Conservation (phyloP, 2,329 filamentous ascomycete genomes). For the Ophiocordyceps camponoti-leonardi region DNA sequence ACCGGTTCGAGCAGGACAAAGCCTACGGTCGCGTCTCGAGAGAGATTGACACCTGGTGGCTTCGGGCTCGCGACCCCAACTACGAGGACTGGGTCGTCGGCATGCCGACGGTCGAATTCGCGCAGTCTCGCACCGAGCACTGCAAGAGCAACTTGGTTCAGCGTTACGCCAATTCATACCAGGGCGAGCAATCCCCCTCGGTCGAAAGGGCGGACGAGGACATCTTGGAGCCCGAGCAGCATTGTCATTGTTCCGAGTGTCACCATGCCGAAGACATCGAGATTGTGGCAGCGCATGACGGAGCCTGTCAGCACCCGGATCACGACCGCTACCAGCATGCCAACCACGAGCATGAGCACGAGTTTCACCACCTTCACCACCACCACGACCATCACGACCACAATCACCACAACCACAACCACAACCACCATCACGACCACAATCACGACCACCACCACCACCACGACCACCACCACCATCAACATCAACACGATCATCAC, state of each 20-base stretch:
- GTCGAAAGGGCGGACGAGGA: conserved; percentile 20
- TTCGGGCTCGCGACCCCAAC: conserved; percentile 40
- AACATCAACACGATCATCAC: conserved; percentile 13
- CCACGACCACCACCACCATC: conserved; percentile 6
- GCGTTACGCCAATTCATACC: conserved; percentile 30
- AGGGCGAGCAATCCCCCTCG: conserved; percentile 20
- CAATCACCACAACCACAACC: conserved; percentile 13
- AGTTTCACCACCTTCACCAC: conserved; percentile 13
- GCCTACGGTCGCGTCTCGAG: conserved; percentile 43
- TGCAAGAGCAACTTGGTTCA: conserved; percentile 43
- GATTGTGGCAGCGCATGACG: neutral
- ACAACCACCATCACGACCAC: conserved; percentile 19
- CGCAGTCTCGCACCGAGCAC: conserved; percentile 36
- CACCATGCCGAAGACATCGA: conserved; percentile 1
- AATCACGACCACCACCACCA: conserved; percentile 13
- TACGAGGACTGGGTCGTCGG: conserved; percentile 38
- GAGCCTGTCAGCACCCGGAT: conserved; percentile 8
- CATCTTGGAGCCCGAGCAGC: conserved; percentile 18
- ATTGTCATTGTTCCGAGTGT: conserved; percentile 16
- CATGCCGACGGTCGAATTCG: conserved; percentile 44
- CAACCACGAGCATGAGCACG: conserved; percentile 10
- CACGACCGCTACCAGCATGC: conserved; percentile 13
- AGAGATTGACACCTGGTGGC: conserved; percentile 50
- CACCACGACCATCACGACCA: conserved; percentile 8
- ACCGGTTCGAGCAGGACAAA: conserved; percentile 42